These are phyloP conservation scores for Hyphopichia burtonii DNA, from an alignment of 1,139 yeast species.

Conservation along the genomic window DNA sequence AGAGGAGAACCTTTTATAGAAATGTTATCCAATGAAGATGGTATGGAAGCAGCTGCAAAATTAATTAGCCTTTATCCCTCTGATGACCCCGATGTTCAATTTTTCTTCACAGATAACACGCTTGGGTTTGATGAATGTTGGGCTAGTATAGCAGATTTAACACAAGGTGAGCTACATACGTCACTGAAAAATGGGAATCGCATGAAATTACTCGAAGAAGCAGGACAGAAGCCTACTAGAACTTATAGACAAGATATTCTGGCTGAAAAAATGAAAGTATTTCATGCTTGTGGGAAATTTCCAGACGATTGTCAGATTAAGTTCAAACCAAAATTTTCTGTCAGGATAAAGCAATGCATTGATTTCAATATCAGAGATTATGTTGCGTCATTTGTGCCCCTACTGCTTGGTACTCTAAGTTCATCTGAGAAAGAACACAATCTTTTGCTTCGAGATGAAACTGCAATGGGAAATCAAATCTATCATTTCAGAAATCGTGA, in stretches of 20 bases:
- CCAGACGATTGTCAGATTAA: conserved; percentile 9
- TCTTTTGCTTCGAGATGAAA: conserved; percentile 14
- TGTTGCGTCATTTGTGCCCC: conserved; percentile 27
- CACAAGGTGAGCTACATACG: conserved; percentile 34
- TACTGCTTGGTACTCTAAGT: conserved; percentile 15
- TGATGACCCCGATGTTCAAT: conserved; percentile 37
- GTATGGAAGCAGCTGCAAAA: conserved; percentile 33
- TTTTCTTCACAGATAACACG: conserved; percentile 40
- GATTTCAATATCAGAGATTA: conserved; percentile 39
- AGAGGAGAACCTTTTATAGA: conserved; percentile 50
- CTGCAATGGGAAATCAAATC: conserved; percentile 24
- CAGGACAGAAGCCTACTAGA: background rate
- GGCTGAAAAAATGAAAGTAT: conserved; percentile 5
- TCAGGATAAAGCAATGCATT: conserved; percentile 38
- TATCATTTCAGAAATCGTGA: conserved; percentile 19
- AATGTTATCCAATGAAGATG: conserved; percentile 42
- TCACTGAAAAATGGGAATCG: conserved; percentile 22
- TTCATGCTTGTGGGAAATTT: conserved; percentile 30
- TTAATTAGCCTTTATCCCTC: conserved; percentile 43
- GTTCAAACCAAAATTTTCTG: conserved; percentile 12
- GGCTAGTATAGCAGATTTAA: conserved; percentile 34
- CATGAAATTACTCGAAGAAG: conserved; percentile 4
- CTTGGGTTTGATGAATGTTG: conserved; percentile 61
- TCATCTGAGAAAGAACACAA: conserved; percentile 11
- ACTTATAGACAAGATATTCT: background rate